These are phyloP conservation scores for Gigaspora rosea DNA, from an alignment of 192 early-diverging fungal species.

Conservation along the genomic window DNA sequence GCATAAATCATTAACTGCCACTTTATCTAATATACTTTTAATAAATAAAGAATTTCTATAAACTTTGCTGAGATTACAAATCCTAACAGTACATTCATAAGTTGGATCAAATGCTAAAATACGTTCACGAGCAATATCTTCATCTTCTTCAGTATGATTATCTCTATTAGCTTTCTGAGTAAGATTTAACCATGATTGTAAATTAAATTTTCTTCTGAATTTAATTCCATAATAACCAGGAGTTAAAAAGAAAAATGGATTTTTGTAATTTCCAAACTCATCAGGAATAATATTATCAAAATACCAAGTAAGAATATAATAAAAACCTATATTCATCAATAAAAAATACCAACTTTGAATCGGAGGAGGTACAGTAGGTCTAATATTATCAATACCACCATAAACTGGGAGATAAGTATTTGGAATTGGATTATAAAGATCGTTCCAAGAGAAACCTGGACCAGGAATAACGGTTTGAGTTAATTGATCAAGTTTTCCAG, in stretches of 20 bases:
- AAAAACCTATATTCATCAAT: conserved; percentile 62
- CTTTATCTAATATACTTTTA: conserved; percentile 47
- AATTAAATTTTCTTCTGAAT: conserved; percentile 38
- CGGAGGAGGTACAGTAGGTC: conserved; percentile 59
- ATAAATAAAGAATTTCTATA: conserved; percentile 46
- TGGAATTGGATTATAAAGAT: conserved; percentile 51
- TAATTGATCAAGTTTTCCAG: conserved; percentile 50
- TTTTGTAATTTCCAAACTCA: conserved; percentile 64
- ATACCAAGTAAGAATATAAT: conserved; percentile 68
- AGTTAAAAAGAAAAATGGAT: conserved; percentile 64
- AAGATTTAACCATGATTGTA: conserved; percentile 46
- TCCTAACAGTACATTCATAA: conserved; percentile 44
- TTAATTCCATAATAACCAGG: conserved; percentile 69
- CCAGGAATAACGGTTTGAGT: conserved; percentile 68
- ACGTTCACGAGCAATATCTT: conserved; percentile 52
- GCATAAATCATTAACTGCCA: conserved; percentile 55
- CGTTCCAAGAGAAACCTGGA: conserved; percentile 59
- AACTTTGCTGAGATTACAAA: conserved; percentile 60
- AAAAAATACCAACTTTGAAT: conserved; percentile 65
- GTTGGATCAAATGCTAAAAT: conserved; percentile 45
- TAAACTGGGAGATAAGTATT: conserved; percentile 50
- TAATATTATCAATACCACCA: conserved; percentile 35
- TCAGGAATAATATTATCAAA: conserved; percentile 76
- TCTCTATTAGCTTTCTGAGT: conserved; percentile 33
- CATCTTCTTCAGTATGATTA: conserved; percentile 48